Base-by-base conservation (phyloP, 163 green algal genomes). In the Coccomyxa subellipsoidea region DNA sequence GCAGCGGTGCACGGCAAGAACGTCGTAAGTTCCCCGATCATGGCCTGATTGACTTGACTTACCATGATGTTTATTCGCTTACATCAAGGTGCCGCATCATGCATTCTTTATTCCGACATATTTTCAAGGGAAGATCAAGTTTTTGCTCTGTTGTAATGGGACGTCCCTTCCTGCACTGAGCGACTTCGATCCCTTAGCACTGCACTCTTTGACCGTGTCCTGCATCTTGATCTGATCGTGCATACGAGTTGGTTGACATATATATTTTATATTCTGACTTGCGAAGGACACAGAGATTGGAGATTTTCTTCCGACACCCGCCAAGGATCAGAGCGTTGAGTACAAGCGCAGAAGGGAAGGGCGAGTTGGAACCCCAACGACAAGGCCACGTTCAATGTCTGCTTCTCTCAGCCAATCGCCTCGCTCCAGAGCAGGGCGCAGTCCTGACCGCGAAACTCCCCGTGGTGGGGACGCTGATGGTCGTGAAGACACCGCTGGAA, bases 401-500 rank as follows among this genome's bases (percentile, higher is more conserved):
- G 47, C 47, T 73, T 73, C 66, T 73, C 27, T 8, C 1, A 73
- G 66, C 66, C 21, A 8, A 5, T 73, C 66, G 2, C 66, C 66
- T 8, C 66, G 66, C 32, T 36, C 29, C 21, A 73, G 66, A 34
- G 66, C 29, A 18, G 29, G 29, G 27, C 66, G 66, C 27, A 73
- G 66, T 34, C 66, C 66, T 7, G 8, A 36, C 27, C 27, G 66
- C 29, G 66, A 73, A 73, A 73, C 66, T 36, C 66, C 66, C 18
- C 27, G 72, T 31, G 32, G 29, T 78, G 72, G 38, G 12, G 34
- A 78, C 31, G 36, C 0, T 39, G 37, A n/a, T n/a, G n/a, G 9
- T 37, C 75, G 38, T 34, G 75, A 66, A 23, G 37, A 66, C 5
- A 79, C 66, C 38, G 36, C n/a, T 59, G 38, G 38, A 39, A 87